A percentile compares a stretch with the other conserved stretches of the same genome.
These are phyloP conservation scores for Iodosphaeria phyllophila DNA, from an alignment of 2,329 filamentous ascomycete species.

Conservation along the genomic window DNA sequence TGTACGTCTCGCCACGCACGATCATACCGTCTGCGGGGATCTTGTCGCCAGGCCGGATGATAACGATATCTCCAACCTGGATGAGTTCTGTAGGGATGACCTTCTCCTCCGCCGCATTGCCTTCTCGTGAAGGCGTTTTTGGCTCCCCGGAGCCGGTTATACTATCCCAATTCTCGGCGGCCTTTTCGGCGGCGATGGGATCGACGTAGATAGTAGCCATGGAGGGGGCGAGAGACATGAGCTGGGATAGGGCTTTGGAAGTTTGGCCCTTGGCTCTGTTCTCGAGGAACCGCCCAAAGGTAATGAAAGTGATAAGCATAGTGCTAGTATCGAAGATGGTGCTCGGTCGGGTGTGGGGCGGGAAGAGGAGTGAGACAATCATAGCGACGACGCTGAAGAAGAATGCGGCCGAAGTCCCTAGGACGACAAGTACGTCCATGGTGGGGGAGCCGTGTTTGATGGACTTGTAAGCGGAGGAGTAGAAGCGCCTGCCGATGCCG, in stretches of 20 bases:
- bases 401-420: slow-evolving; percentile 89
- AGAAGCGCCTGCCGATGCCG: slow-evolving; percentile 87
- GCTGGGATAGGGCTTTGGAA: slow-evolving; percentile 73
- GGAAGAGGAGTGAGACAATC: slow-evolving; percentile 57
- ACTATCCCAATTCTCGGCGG: slow-evolving; percentile 58
- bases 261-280: slow-evolving; percentile 94
- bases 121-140: slow-evolving; percentile 26
- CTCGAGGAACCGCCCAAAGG: slow-evolving; percentile 76
- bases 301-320: slow-evolving; percentile 95
- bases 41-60: slow-evolving; percentile 88
- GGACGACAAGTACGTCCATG: slow-evolving; percentile 90
- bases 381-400: slow-evolving; percentile 87
- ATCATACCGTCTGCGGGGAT: slow-evolving; percentile 84
- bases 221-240: slow-evolving; percentile 91
- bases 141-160: slow-evolving; percentile 19
- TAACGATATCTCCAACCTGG: slow-evolving; percentile 82
- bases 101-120: slow-evolving; percentile 58
- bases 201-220: slow-evolving; percentile 96
- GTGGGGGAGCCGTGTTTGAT: slow-evolving; percentile 80
- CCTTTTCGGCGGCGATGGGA: slow-evolving; percentile 82
- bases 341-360: slow-evolving; percentile 61
- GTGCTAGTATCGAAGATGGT: slow-evolving; percentile 96
- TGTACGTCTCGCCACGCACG: slow-evolving; percentile 76
- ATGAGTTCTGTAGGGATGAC: slow-evolving; percentile 87
- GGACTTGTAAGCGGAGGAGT: slow-evolving; percentile 82